Base-by-base conservation (phyloP, 2,329 filamentous ascomycete genomes). In the Lasiodiplodia citricola region DNA sequence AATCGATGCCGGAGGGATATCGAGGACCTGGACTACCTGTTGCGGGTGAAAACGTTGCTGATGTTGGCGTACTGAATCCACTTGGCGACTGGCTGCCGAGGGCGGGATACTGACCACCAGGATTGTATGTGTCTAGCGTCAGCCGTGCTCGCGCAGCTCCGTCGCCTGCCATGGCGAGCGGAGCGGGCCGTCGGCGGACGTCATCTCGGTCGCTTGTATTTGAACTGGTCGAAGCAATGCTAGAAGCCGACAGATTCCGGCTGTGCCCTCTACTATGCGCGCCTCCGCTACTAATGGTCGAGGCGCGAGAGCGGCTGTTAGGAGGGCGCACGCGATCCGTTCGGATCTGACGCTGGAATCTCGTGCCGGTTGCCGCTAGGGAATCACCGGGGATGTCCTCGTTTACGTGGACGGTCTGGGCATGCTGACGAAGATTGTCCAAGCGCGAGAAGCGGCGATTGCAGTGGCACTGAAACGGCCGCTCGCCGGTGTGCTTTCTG, bases 401-500 rank as follows among this genome's bases (percentile, higher is more conserved):
- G 78, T 98, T 97, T 69, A 97, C 92, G 78, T 99, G 96, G 0
- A 99, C 96, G 0, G 96, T 98, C 80, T 97, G 94, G 55, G 96
- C 96, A 84, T 99, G 96, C 78, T 99, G 96, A 69, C 96, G 90
- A 64, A 99, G 84, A 77, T 99, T 99, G 80, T 99, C 95, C 56
- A 98, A 87, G 60, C 95, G 89, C 11, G 96, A 98, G 79, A 99
- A 99, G 67, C 94, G 89, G 63, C 96, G 89, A 2, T 91, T 93
- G 80, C 96, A 99, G 80, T 98, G 96, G 74, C 96, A 99, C 80
- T 96, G 92, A 75, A 98, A 99, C 0, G 96, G 96, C 35, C 96
- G 90, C 83, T 99, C 96, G 66, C 96, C 96, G 0, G 96, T 99
- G 76, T 99, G 96, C 87, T 98, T 98, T 75, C 94, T 96, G 71